These are phyloP conservation scores for Trypethelium eluteriae DNA, from an alignment of 495 filamentous ascomycete genomes.

Conservation along the genomic window DNA sequence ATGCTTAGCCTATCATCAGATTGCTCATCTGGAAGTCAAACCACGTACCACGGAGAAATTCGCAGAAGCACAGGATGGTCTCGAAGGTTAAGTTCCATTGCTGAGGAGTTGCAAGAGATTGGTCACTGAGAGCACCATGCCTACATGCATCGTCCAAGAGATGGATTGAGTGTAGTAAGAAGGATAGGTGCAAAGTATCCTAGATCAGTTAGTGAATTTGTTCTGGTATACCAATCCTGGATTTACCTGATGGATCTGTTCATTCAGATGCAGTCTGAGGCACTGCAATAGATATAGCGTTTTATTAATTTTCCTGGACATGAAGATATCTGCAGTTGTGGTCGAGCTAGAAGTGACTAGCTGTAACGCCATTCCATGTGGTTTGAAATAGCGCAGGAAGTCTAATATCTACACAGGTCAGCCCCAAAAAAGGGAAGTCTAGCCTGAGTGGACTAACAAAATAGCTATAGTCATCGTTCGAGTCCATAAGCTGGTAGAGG, in stretches of 20 bases:
- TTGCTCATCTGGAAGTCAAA: not conserved
- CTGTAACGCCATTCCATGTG: constrained; percentile 17
- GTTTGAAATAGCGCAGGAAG: constrained; percentile 26
- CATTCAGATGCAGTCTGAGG: constrained; percentile 14
- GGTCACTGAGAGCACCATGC: constrained; percentile 11
- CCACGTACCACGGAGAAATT: not conserved
- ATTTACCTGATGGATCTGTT: constrained; percentile 8
- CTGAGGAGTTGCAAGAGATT: not conserved
- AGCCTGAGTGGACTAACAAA: constrained; percentile 17
- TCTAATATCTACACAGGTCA: constrained; percentile 20
- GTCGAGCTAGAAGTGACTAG: constrained; percentile 12
- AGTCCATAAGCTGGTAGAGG: constrained; percentile 70
- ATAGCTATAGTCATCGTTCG: constrained; percentile 44
- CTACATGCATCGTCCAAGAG: constrained; percentile 15
- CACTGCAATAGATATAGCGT: constrained; percentile 14
- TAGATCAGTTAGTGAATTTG: constrained; percentile 13
- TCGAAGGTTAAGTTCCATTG: not conserved
- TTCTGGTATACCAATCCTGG: constrained; percentile 15
- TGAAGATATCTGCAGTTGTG: constrained; percentile 18
- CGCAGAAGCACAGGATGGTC: not conserved
- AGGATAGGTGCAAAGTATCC: not conserved
- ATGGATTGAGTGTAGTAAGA: constrained; percentile 2
- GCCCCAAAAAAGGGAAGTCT: not conserved
- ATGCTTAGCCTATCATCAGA: not conserved
- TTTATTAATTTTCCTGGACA: constrained; percentile 12